Evolutionary conservation across 129 eudicot genomes (phyloP).

Genomic region (Sambucus nigra): DNA sequence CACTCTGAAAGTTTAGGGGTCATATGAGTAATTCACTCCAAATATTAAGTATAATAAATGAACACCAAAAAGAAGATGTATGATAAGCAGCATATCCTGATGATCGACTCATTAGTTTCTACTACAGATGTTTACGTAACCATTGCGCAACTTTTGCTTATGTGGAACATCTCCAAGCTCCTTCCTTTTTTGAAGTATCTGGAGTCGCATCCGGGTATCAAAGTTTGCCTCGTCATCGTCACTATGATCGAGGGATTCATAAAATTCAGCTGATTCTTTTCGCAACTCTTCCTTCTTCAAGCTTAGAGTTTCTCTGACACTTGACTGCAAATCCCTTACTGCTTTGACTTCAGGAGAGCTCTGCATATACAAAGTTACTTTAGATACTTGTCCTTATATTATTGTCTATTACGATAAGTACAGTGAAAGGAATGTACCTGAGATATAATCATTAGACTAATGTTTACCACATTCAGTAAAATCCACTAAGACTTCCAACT

Average conservation of each 20-base stretch:
- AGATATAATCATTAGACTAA: too few species aligned
- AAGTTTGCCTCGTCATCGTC: slow-evolving; percentile 68
- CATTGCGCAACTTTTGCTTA: slow-evolving; percentile 41
- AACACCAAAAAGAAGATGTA: too few species aligned
- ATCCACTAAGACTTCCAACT: too few species aligned
- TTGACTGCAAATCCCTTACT: slow-evolving; percentile 50
- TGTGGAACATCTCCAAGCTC: slow-evolving; percentile 62
- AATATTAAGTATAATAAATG: too few species aligned
- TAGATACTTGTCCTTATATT: slow-evolving; percentile 1
- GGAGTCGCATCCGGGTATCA: slow-evolving; percentile 88
- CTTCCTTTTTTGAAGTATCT: slow-evolving; percentile 56
- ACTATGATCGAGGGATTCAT: slow-evolving; percentile 33
- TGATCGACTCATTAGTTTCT: neutral
- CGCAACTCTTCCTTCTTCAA: slow-evolving; percentile 49
- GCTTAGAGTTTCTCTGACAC: slow-evolving; percentile 67
- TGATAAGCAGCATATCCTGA: neutral
- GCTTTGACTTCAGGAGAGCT: slow-evolving; percentile 44
- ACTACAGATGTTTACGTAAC: slow-evolving; percentile 27
- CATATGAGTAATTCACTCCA: too few species aligned
- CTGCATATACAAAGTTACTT: slow-evolving; percentile 27
- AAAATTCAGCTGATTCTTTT: slow-evolving; percentile 39
- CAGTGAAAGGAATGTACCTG: too few species aligned
- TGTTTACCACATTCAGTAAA: too few species aligned
- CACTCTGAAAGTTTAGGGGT: too few species aligned
- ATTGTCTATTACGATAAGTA: too few species aligned